Evolutionary conservation across 2,329 filamentous ascomycete genomes (phyloP).

Genomic region (Diaporthe aspalathi): DNA sequence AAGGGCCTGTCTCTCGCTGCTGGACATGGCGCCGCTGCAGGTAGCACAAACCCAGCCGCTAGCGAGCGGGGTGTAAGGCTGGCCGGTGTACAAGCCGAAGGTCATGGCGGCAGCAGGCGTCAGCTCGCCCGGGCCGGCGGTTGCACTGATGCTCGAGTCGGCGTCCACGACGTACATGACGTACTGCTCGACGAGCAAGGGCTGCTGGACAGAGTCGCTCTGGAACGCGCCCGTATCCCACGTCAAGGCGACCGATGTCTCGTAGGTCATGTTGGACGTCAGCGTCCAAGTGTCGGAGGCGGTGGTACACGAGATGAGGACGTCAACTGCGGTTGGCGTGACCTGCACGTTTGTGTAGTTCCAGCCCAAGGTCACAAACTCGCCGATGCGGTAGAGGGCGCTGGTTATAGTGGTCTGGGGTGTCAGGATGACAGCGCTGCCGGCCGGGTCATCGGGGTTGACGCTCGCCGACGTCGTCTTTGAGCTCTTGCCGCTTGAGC

Average conservation of each 20-base stretch:
- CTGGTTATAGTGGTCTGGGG: slow-evolving; percentile 59
- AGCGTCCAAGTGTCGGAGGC: slow-evolving; percentile 69
- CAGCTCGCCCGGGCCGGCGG: slow-evolving; percentile 67
- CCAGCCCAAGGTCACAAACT: slow-evolving; percentile 71
- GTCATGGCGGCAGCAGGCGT: slow-evolving; percentile 59
- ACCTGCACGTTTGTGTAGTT: slow-evolving; percentile 72
- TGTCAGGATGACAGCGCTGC: slow-evolving; percentile 64
- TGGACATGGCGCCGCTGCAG: slow-evolving; percentile 64
- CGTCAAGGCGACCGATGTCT: slow-evolving; percentile 61
- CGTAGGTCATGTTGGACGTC: slow-evolving; percentile 71
- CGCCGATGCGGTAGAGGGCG: slow-evolving; percentile 70
- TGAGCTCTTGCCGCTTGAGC: too few species aligned
- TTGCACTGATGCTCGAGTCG: slow-evolving; percentile 61
- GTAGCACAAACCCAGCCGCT: slow-evolving; percentile 67
- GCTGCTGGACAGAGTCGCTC: slow-evolving; percentile 55
- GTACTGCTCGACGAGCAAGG: slow-evolving; percentile 66
- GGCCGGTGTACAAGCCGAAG: slow-evolving; percentile 68
- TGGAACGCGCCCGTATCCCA: slow-evolving; percentile 69
- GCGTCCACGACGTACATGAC: slow-evolving; percentile 73
- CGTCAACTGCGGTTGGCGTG: slow-evolving; percentile 69
- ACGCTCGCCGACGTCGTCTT: slow-evolving; percentile 48
- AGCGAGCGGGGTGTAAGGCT: slow-evolving; percentile 62
- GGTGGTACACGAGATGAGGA: slow-evolving; percentile 66
- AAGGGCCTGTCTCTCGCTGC: slow-evolving; percentile 60
- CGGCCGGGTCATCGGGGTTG: slow-evolving; percentile 58